A percentile compares a stretch with the other conserved stretches of the same genome.
These are phyloP conservation scores for Teratosphaeria destructans DNA, from an alignment of 2,329 filamentous ascomycete species.

Conservation along the genomic window DNA sequence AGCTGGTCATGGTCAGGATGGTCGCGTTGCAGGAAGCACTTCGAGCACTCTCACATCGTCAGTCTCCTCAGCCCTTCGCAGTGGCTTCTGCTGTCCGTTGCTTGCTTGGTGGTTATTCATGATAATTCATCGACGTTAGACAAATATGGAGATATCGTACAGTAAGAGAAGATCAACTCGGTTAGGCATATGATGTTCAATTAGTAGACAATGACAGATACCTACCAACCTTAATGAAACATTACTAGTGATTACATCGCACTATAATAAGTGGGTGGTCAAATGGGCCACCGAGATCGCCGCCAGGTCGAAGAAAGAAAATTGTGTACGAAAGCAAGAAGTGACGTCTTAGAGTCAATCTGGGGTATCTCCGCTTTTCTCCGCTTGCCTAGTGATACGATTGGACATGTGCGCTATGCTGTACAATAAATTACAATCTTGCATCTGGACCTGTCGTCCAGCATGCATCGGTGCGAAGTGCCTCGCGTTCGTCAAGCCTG, in stretches of 20 bases:
- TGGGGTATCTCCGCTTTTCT: constrained; percentile 9
- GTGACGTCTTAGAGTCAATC: constrained; percentile 3
- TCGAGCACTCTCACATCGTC: constrained; percentile 21
- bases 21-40: neutral
- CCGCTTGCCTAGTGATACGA: neutral
- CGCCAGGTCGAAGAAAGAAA: neutral
- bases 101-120: neutral
- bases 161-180: neutral
- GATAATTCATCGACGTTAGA: neutral
- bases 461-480: neutral
- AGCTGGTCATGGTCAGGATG: constrained; percentile 40
- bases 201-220: neutral
- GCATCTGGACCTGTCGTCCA: neutral
- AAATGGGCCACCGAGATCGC: neutral
- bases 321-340: neutral
- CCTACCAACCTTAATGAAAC: neutral
- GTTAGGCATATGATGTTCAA: neutral
- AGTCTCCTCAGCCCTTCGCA: constrained; percentile 25
- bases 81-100: constrained; percentile 4
- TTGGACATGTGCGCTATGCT: neutral
- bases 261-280: neutral
- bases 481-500: neutral
- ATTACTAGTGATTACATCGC: neutral
- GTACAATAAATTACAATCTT: neutral
- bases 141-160: neutral